These are phyloP conservation scores for Cephaloascus fragrans DNA, from an alignment of 805 yeast genomes.

Conservation along the genomic window DNA sequence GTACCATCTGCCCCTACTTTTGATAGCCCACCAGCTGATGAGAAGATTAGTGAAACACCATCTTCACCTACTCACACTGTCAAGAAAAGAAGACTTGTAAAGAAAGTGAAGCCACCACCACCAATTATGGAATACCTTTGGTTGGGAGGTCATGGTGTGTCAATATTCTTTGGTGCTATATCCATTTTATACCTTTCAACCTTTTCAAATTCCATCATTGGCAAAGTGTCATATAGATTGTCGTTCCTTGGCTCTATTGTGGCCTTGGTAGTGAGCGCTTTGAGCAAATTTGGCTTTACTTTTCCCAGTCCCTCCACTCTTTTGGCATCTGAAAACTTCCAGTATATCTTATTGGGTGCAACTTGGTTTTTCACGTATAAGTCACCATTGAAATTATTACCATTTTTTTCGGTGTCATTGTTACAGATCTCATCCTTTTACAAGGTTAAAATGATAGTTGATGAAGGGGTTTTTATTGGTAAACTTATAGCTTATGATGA, in stretches of 20 bases:
- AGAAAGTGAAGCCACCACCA: slow-evolving; percentile 19
- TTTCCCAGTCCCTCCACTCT: slow-evolving; percentile 57
- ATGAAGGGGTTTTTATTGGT: slow-evolving; percentile 27
- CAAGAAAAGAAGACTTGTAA: slow-evolving; percentile 23
- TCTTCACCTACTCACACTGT: too few species aligned
- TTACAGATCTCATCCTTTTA: slow-evolving; percentile 41
- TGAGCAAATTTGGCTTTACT: slow-evolving; percentile 49
- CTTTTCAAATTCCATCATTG: slow-evolving; percentile 30
- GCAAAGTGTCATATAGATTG: slow-evolving; percentile 43
- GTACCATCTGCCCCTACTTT: too few species aligned
- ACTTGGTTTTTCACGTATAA: slow-evolving; percentile 59
- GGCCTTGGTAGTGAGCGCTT: slow-evolving; percentile 42
- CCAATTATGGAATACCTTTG: slow-evolving; percentile 39
- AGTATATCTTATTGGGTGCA: slow-evolving; percentile 42
- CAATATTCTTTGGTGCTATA: slow-evolving; percentile 35
- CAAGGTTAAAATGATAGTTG: slow-evolving; percentile 29
- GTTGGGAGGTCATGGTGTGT: slow-evolving; percentile 45
- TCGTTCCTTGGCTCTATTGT: slow-evolving; percentile 45
- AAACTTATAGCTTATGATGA: slow-evolving; percentile 53
- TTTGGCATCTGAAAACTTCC: slow-evolving; percentile 70
- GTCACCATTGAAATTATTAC: slow-evolving; percentile 56
- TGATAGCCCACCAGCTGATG: too few species aligned
- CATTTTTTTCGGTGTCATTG: slow-evolving; percentile 45
- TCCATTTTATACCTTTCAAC: slow-evolving; percentile 15
- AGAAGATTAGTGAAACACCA: too few species aligned